Evolutionary conservation across 148 eudicot species (phyloP), one percentile per base, ranked within the genome.

Genomic region (Cornus controversa): DNA sequence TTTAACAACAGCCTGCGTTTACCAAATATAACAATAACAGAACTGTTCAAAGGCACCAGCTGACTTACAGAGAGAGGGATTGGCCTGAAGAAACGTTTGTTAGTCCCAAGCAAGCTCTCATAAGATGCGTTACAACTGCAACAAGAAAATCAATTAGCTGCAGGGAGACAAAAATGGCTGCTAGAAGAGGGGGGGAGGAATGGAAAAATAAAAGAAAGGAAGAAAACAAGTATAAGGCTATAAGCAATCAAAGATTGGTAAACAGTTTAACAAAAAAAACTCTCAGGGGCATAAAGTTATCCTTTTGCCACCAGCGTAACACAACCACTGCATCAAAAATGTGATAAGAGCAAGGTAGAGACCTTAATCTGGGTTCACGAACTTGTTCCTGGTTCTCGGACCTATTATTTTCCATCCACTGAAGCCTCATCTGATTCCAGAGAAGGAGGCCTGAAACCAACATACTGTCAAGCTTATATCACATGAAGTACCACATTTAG

Each of bases 401-500:
- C 70, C 75, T 85, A 71, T 82, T 82, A 72, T 70, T 85, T 76
- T 79, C 91, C 26, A 82, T 77, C 98, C 98, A 94, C 73, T 90
- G 91, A 73, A 78, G 83, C 79, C 97, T 90, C n/a, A 31, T 76
- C 77, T 94, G 91, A 76, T 89, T 90, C 97, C 97, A 94, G 28
- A 70, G 83, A 70, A 86, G 84, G 80, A 86, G 86, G 71, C 98
- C 98, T 94, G 85, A 53, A 72, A 42, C 53, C 63, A 70, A 11
- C 15, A 74, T 54, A 77, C 34, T 29, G n/a, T 26, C 10, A 42
- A 34, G 10, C 57, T 58, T 73, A 65, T 63, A 47, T 40, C 31
- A 67, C 11, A 65, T 26, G 13, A n/a, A 63, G 76, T 42, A 26
- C 40, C 58, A 75, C 70, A 75, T 16, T 63, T 36, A 18, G 45